Conservation (phyloP, 129 eudicot genomes). For the Artemisia annua region DNA sequence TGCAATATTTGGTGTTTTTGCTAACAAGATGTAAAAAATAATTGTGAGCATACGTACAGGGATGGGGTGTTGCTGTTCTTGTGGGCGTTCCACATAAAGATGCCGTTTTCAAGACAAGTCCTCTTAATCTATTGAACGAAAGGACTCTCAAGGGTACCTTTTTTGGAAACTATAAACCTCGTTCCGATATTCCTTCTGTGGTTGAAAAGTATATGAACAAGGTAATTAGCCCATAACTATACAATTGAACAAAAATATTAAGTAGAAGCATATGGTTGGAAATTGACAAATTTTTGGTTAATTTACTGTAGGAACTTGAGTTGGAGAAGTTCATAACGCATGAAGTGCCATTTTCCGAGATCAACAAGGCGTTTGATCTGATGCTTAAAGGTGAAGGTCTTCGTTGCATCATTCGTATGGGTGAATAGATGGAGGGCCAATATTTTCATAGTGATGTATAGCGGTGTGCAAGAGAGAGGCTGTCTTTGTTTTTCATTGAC, state of each 20-base stretch:
- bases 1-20: too few species aligned
- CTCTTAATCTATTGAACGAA: conserved; percentile 66
- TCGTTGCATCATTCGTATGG: conserved; percentile 51
- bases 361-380: conserved; percentile 46
- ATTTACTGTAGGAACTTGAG: conserved; percentile 37
- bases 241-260: background rate
- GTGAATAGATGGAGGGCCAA: conserved; percentile 7
- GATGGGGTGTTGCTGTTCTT: conserved; percentile 93
- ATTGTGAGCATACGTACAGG: conserved; percentile 39
- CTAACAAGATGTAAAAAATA: background rate
- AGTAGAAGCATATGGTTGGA: background rate
- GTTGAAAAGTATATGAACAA: conserved; percentile 83
- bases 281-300: background rate
- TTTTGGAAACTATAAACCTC: conserved; percentile 83
- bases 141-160: conserved; percentile 89
- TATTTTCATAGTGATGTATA: background rate
- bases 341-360: conserved; percentile 42
- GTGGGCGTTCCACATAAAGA: conserved; percentile 92
- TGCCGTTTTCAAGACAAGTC: conserved; percentile 67
- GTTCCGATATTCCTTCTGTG: conserved; percentile 63
- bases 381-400: conserved; percentile 51
- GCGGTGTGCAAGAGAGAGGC: background rate
- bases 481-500: background rate
- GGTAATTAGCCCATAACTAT: conserved; percentile 30
- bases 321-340: conserved; percentile 49